phyloP scores from a whole-genome alignment of 805 yeast species.

The Wilhelminamyces savonicus region DNA sequence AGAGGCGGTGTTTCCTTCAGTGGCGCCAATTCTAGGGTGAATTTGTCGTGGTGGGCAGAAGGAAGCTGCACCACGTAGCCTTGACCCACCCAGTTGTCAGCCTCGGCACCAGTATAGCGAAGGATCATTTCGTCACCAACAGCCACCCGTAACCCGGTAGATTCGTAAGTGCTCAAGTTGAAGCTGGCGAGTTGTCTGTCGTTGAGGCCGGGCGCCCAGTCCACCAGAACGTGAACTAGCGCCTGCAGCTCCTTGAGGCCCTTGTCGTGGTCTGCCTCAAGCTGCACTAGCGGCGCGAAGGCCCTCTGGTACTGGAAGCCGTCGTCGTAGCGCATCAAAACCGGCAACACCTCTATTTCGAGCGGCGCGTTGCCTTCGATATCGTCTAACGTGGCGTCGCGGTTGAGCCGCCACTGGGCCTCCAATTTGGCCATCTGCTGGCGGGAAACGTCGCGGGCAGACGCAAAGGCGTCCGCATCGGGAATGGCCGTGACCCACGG shows the following conservation, averaged over 20 bases:
- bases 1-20: slow-evolving; percentile 38
- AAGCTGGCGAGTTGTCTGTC: slow-evolving; percentile 66
- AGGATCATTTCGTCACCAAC: slow-evolving; percentile 81
- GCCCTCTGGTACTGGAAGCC: slow-evolving; percentile 81
- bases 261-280: slow-evolving; percentile 78
- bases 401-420: slow-evolving; percentile 72
- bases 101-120: slow-evolving; percentile 51
- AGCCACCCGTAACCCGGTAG: slow-evolving; percentile 59
- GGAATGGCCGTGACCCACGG: slow-evolving; percentile 80
- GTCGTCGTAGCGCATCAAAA: slow-evolving; percentile 70
- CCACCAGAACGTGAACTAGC: slow-evolving; percentile 62
- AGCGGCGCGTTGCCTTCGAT: slow-evolving; percentile 40
- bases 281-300: slow-evolving; percentile 75
- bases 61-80: slow-evolving; percentile 76
- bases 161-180: slow-evolving; percentile 59
- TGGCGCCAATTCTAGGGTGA: slow-evolving; percentile 61
- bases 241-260: slow-evolving; percentile 71
- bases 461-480: slow-evolving; percentile 52
- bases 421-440: slow-evolving; percentile 69
- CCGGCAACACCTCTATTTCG: slow-evolving; percentile 62
- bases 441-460: slow-evolving; percentile 50
- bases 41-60: slow-evolving; percentile 55
- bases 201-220: slow-evolving; percentile 67
- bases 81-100: slow-evolving; percentile 62
- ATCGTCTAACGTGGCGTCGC: slow-evolving; percentile 67